Conservation (phyloP, 164 flowering plant genomes). For the Platanus orientalis region DNA sequence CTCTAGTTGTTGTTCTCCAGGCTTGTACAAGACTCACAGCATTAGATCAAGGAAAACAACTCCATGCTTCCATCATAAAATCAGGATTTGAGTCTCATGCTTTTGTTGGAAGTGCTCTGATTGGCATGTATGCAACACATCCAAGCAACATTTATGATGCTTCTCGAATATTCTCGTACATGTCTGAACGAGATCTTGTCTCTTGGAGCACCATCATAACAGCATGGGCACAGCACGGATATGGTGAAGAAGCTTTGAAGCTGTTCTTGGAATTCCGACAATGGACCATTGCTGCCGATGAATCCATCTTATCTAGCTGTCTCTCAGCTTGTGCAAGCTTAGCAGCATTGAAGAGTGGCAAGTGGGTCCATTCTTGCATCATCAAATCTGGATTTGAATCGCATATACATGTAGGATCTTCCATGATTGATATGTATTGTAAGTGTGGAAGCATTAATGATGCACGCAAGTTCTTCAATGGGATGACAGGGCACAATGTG, state of each 20-base stretch:
- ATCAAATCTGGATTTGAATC: conserved; percentile 8
- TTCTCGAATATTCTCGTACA: conserved; percentile 11
- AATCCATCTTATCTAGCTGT: neutral
- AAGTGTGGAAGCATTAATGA: conserved; percentile 12
- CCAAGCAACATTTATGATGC: conserved; percentile 7
- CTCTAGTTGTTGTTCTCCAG: conserved; percentile 18
- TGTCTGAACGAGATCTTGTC: conserved; percentile 17
- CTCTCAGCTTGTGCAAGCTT: conserved; percentile 10
- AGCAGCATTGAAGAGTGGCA: conserved; percentile 1
- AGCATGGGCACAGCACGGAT: conserved; percentile 11
- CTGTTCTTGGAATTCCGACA: conserved; percentile 8
- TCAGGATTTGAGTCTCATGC: conserved; percentile 16
- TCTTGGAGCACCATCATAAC: conserved; percentile 19
- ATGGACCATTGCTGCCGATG: neutral
- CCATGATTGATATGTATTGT: conserved; percentile 11
- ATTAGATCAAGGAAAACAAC: conserved; percentile 17
- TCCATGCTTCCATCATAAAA: conserved; percentile 15
- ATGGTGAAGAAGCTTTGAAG: neutral
- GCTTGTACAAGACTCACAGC: conserved; percentile 16
- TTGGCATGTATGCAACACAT: conserved; percentile 19
- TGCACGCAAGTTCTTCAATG: conserved; percentile 10
- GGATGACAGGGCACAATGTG: neutral
- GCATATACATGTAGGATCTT: conserved; percentile 1
- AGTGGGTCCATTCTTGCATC: conserved; percentile 5
- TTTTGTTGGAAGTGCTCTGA: conserved; percentile 19